phyloP scores from a whole-genome alignment of 805 yeast genomes.

The Scheffersomyces ergatensis region DNA sequence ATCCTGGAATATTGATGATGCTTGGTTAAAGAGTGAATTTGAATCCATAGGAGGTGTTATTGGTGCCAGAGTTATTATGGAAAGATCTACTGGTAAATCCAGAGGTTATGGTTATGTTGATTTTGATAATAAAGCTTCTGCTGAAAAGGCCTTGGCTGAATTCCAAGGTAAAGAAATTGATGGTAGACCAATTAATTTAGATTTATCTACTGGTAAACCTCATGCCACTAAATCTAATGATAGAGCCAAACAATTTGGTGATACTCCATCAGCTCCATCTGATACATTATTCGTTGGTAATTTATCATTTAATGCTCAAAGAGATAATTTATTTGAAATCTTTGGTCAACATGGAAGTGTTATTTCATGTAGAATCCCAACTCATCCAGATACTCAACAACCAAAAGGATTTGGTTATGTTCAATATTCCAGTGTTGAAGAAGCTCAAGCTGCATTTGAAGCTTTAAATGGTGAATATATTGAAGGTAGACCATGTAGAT shows the following conservation, averaged over 20 bases:
- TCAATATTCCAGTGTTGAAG: conserved; percentile 82
- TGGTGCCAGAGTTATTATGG: conserved; percentile 90
- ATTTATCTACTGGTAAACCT: conserved; percentile 85
- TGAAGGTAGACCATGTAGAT: conserved; percentile 90
- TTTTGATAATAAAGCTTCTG: conserved; percentile 71
- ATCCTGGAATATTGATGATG: conserved; percentile 96
- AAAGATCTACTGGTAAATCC: conserved; percentile 87
- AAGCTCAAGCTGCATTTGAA: conserved; percentile 84
- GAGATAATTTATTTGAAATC: conserved; percentile 69
- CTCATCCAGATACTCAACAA: conserved; percentile 98
- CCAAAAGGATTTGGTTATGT: conserved; percentile 99
- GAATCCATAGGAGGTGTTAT: conserved; percentile 77
- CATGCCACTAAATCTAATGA: conserved; percentile 57
- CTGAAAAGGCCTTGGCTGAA: conserved; percentile 81
- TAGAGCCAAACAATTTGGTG: conserved; percentile 90
- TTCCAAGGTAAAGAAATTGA: conserved; percentile 94
- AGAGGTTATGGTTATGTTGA: conserved; percentile 99
- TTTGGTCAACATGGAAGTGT: conserved; percentile 82
- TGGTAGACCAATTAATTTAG: conserved; percentile 94
- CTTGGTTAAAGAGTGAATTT: conserved; percentile 86
- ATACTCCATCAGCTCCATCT: conserved; percentile 85
- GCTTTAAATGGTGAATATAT: conserved; percentile 86
- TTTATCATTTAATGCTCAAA: conserved; percentile 85
- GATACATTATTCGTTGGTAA: conserved; percentile 97
- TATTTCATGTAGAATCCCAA: conserved; percentile 90